Percentiles rank a stretch among this genome's conserved stretches.
Conservation (phyloP, 2,329 filamentous ascomycete genomes). For the Aspergillus eucalypticola region DNA sequence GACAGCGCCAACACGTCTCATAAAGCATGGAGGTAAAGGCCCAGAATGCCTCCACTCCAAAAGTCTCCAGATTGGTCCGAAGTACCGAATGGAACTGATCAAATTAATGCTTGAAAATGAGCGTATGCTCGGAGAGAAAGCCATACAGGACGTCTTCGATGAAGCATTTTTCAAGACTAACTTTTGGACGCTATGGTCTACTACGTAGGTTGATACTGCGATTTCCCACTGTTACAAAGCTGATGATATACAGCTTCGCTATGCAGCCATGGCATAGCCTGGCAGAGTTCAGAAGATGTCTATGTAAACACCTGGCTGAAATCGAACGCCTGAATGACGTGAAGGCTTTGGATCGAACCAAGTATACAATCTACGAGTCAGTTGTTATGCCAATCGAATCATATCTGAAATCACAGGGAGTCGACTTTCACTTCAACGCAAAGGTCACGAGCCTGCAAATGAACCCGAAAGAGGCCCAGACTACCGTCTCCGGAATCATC, state of each 20-base stretch:
- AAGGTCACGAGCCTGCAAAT: conserved; percentile 25
- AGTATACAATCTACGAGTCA: conserved; percentile 30
- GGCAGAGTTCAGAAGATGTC: conserved; percentile 25
- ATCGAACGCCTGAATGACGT: conserved; percentile 25
- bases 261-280: conserved; percentile 27
- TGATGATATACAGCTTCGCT: conserved; percentile 17
- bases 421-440: conserved; percentile 30
- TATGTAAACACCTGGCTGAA: conserved; percentile 26
- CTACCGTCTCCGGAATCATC: conserved; percentile 33
- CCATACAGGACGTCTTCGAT: conserved; percentile 31
- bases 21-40: conserved; percentile 1
- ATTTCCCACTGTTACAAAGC: not conserved
- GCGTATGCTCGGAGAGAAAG: conserved; percentile 28
- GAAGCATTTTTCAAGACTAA: conserved; percentile 22
- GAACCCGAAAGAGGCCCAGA: conserved; percentile 24
- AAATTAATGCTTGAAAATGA: conserved; percentile 22
- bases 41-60: conserved; percentile 10
- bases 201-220: conserved; percentile 13
- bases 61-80: conserved; percentile 14
- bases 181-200: conserved; percentile 28
- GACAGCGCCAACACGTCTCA: not conserved
- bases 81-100: conserved; percentile 22
- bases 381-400: conserved; percentile 25
- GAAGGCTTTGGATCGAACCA: conserved; percentile 23
- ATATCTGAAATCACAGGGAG: conserved; percentile 26